A percentile compares a stretch with the other conserved stretches of the same genome.
These are phyloP conservation scores for Penicillium sp. DNA, from an alignment of 2,329 filamentous ascomycete genomes.

Conservation along the genomic window DNA sequence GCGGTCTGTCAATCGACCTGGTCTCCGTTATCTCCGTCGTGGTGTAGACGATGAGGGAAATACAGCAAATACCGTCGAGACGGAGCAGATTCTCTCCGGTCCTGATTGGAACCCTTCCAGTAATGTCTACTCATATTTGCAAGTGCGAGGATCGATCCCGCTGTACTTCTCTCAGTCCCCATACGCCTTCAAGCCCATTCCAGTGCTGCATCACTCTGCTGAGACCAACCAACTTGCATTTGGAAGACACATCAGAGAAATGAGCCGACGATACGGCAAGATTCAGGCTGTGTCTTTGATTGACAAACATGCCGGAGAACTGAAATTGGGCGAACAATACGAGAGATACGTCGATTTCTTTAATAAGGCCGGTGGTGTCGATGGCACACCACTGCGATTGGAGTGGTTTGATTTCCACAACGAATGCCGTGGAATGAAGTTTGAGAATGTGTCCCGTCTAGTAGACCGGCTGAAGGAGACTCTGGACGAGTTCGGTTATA, in stretches of 20 bases:
- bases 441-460: constrained; percentile 86
- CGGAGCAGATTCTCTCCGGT: constrained; percentile 85
- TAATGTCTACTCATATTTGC: constrained; percentile 79
- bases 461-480: constrained; percentile 68
- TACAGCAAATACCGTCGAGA: constrained; percentile 89
- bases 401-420: constrained; percentile 98
- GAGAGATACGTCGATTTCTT: constrained; percentile 66
- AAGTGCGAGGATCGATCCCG: constrained; percentile 87
- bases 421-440: constrained; percentile 93
- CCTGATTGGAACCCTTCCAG: constrained; percentile 62
- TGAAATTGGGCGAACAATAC: constrained; percentile 75
- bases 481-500: constrained; percentile 73
- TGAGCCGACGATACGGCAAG: constrained; percentile 70
- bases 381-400: constrained; percentile 62
- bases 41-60: constrained; percentile 89
- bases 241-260: constrained; percentile 72
- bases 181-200: constrained; percentile 87
- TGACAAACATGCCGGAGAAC: constrained; percentile 83
- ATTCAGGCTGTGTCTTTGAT: constrained; percentile 82
- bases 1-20: constrained; percentile 80
- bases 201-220: constrained; percentile 76
- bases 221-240: constrained; percentile 79
- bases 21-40: constrained; percentile 83
- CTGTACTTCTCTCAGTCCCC: constrained; percentile 94
- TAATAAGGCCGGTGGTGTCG: constrained; percentile 62